Percentiles rank a stretch among this genome's conserved stretches.
phyloP scores from a whole-genome alignment of 768 basidiomycete species.

The Tricholoma flavovirens region DNA sequence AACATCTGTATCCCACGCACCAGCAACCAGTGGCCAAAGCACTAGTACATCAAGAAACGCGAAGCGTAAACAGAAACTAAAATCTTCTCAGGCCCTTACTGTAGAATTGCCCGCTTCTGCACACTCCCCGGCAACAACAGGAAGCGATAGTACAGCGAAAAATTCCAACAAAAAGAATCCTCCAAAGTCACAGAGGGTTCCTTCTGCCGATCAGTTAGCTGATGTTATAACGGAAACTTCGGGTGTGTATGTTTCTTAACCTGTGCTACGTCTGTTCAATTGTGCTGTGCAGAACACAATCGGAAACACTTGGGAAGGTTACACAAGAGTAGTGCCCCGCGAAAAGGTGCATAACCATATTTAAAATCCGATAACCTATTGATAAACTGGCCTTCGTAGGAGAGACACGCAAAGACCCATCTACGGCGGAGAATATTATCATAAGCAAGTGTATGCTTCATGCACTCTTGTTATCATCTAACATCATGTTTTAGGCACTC shows the following conservation, averaged over 20 bases:
- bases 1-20: not conserved
- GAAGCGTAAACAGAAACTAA: not conserved
- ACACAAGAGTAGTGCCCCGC: not conserved
- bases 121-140: not conserved
- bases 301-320: not conserved
- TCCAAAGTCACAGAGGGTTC: not conserved
- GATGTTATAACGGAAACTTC: not conserved
- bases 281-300: not conserved
- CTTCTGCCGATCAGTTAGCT: not conserved
- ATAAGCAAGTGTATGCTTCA: not conserved
- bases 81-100: not conserved
- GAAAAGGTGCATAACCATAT: not conserved
- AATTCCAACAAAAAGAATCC: not conserved
- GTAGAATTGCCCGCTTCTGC: not conserved
- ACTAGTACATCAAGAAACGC: not conserved
- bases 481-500: not conserved
- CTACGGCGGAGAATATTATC: not conserved
- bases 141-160: not conserved
- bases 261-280: not conserved
- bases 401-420: not conserved
- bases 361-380: not conserved
- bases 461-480: not conserved
- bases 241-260: not conserved
- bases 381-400: not conserved
- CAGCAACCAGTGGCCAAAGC: not conserved